These are phyloP conservation scores for Coniferiporia sulphurascens DNA, from an alignment of 1,284 basidiomycete genomes.

Conservation along the genomic window DNA sequence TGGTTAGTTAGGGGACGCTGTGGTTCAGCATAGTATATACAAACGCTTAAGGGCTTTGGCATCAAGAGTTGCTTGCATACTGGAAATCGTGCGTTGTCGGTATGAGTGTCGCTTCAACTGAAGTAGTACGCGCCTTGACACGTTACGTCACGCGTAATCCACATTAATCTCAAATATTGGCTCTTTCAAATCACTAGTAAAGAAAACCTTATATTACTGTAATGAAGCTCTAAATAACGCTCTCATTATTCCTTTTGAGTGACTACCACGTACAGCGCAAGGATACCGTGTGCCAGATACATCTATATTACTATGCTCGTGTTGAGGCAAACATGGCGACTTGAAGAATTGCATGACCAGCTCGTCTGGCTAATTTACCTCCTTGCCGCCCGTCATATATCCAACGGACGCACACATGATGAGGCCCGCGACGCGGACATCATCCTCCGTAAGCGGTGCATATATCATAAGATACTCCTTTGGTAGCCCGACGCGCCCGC, in stretches of 20 bases:
- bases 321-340: too few species aligned
- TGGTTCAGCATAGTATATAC: slow-evolving; percentile 19
- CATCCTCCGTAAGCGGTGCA: slow-evolving; percentile 25
- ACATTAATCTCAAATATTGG: not conserved
- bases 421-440: slow-evolving; percentile 22
- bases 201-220: too few species aligned
- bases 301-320: too few species aligned
- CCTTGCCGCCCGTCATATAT: slow-evolving; percentile 13
- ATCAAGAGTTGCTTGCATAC: slow-evolving; percentile 46
- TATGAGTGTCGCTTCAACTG: too few species aligned
- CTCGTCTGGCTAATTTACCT: not conserved
- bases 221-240: too few species aligned
- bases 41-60: slow-evolving; percentile 44
- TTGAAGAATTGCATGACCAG: too few species aligned
- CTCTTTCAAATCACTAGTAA: not conserved
- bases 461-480: slow-evolving; percentile 28
- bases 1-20: slow-evolving; percentile 20
- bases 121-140: not conserved
- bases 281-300: too few species aligned
- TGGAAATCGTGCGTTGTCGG: not conserved
- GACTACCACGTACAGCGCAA: too few species aligned
- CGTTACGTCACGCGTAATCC: slow-evolving; percentile 7
- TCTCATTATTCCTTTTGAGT: too few species aligned
- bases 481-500: slow-evolving; percentile 19
- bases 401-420: slow-evolving; percentile 23